Conservation (phyloP, 129 eudicot species). For the Flaveria trinervia region DNA sequence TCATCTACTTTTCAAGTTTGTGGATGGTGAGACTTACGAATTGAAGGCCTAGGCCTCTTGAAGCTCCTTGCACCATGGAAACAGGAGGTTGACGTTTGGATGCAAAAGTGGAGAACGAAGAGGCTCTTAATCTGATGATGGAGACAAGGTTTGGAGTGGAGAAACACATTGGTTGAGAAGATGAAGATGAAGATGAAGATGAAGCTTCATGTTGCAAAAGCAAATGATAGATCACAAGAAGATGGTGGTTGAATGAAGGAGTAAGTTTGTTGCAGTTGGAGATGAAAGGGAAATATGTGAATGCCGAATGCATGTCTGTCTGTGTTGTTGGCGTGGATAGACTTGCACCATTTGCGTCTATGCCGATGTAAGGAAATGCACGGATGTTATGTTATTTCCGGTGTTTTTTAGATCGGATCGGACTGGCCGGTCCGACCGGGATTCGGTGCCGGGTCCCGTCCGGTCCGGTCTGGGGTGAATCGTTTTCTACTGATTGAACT, state of each 20-base stretch:
- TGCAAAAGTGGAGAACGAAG: slow-evolving; percentile 30
- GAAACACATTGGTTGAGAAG: slow-evolving; percentile 25
- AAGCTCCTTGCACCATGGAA: slow-evolving; percentile 97
- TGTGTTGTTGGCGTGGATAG: slow-evolving; percentile 12
- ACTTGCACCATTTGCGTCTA: slow-evolving; percentile 11
- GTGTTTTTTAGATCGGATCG: no score
- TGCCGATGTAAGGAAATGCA: no score
- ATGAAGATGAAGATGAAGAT: slow-evolving; percentile 44
- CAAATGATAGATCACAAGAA: slow-evolving; percentile 16
- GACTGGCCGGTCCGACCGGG: no score
- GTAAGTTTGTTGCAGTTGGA: background rate
- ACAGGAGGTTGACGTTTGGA: slow-evolving; percentile 51
- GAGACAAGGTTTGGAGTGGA: slow-evolving; percentile 29
- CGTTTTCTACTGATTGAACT: no score
- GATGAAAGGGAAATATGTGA: background rate
- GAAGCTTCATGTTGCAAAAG: slow-evolving; percentile 42
- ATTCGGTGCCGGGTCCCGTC: no score
- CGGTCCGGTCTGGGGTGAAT: no score
- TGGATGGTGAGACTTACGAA: slow-evolving; percentile 49
- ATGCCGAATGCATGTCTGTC: background rate
- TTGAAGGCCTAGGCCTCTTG: slow-evolving; percentile 95
- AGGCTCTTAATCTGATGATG: slow-evolving; percentile 29
- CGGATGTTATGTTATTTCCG: no score
- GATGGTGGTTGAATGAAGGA: slow-evolving; percentile 16
- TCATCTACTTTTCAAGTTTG: background rate